phyloP scores from a whole-genome alignment of 2,329 filamentous ascomycete species.

The Ceratocystis eucalypticola region DNA sequence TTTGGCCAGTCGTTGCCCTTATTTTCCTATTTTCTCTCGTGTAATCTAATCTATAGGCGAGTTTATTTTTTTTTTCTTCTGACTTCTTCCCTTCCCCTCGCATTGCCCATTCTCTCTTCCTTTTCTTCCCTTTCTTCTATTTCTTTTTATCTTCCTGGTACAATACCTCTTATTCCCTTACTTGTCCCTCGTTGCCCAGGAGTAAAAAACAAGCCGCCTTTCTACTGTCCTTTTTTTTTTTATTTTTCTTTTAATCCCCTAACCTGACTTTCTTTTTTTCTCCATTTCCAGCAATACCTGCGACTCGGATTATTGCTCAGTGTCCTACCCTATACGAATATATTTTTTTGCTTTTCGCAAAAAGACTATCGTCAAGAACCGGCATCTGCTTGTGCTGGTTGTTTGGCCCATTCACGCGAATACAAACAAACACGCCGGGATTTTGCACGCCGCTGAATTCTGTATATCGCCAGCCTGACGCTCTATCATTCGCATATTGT shows the following conservation, averaged over 20 bases:
- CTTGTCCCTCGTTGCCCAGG: neutral
- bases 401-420: neutral
- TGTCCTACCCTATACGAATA: neutral
- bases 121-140: conserved; percentile 1
- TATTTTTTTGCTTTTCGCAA: neutral
- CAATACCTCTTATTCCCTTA: neutral
- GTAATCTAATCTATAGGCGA: conserved; percentile 12
- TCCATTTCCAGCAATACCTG: neutral
- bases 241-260: neutral
- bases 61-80: neutral
- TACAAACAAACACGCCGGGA: neutral
- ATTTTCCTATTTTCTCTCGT: conserved; percentile 19
- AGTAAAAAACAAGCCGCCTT: conserved; percentile 5
- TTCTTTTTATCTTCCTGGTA: conserved; percentile 5
- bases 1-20: conserved; percentile 15
- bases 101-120: neutral
- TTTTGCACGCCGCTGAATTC: too few species aligned
- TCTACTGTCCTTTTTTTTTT: neutral
- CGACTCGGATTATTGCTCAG: neutral
- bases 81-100: conserved; percentile 4
- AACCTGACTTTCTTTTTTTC: neutral
- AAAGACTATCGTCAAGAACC: too few species aligned
- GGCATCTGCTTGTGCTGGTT: neutral
- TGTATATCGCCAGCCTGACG: too few species aligned
- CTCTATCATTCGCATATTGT: too few species aligned